A percentile compares a stretch with the other conserved stretches of the same genome.
These are phyloP conservation scores for Leptographium galeiforme DNA, from an alignment of 2,329 filamentous ascomycete genomes.

Conservation along the genomic window DNA sequence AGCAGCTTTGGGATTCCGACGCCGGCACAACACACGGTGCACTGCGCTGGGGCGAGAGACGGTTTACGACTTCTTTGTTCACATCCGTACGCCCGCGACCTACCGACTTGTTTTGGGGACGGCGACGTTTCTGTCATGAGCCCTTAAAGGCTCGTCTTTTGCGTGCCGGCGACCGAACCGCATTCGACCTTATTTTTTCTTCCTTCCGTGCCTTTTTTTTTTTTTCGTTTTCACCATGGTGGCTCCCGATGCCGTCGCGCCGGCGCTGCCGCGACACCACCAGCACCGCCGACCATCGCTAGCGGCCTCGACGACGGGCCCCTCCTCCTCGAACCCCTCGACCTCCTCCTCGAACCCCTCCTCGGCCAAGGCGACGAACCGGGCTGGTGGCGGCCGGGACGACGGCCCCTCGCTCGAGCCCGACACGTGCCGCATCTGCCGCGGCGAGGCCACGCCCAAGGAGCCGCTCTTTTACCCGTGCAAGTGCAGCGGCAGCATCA, in stretches of 20 bases:
- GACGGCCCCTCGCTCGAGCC: slow-evolving; percentile 22
- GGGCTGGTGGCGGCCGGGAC: too few species aligned
- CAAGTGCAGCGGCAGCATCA: slow-evolving; percentile 98
- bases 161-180: not conserved
- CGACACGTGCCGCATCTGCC: slow-evolving; percentile 94
- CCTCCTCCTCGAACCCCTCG: too few species aligned
- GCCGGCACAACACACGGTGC: too few species aligned
- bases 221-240: not conserved
- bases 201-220: too few species aligned
- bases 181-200: not conserved
- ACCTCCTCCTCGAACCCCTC: too few species aligned
- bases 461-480: slow-evolving; percentile 95
- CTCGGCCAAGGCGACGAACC: too few species aligned
- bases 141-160: not conserved
- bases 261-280: not conserved
- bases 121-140: not conserved
- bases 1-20: too few species aligned
- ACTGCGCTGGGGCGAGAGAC: too few species aligned
- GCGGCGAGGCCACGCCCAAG: slow-evolving; percentile 67
- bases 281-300: not conserved
- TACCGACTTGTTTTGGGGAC: too few species aligned
- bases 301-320: too few species aligned
- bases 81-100: too few species aligned
- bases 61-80: too few species aligned
- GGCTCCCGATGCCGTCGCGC: not conserved